phyloP scores from a whole-genome alignment of 148 eudicot genomes.

The Suaeda aralocaspica region DNA sequence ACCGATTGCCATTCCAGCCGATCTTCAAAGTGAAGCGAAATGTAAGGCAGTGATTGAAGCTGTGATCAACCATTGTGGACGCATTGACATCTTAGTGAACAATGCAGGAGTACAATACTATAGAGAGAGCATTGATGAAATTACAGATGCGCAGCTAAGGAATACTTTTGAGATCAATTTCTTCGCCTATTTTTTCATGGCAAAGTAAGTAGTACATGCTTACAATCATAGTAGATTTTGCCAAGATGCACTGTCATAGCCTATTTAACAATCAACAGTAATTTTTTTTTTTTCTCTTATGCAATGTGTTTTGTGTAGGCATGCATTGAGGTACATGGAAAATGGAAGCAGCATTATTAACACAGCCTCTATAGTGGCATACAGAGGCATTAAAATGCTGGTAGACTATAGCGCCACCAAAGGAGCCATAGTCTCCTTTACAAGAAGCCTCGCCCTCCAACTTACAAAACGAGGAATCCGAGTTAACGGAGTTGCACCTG shows the following conservation, averaged over 20 bases:
- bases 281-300: no score
- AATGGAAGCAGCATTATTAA: constrained; percentile 42
- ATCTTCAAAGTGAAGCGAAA: constrained; percentile 50
- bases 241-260: no score
- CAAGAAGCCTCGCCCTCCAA: constrained; percentile 29
- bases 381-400: constrained; percentile 18
- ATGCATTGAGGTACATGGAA: constrained; percentile 38
- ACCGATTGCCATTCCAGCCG: constrained; percentile 37
- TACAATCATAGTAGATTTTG: no score
- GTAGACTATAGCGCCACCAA: constrained; percentile 43
- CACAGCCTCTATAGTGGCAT: constrained; percentile 39
- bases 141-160: constrained; percentile 50
- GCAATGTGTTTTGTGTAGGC: constrained; percentile 11
- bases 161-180: constrained; percentile 64
- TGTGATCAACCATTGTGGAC: constrained; percentile 45
- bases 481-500: constrained; percentile 58
- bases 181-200: constrained; percentile 54
- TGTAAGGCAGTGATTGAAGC: constrained; percentile 56
- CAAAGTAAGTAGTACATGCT: constrained; percentile 31
- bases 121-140: constrained; percentile 39
- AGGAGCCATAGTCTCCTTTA: constrained; percentile 39
- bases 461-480: constrained; percentile 39
- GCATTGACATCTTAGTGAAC: constrained; percentile 64
- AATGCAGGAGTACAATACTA: constrained; percentile 59
- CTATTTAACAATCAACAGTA: no score